Evolutionary conservation across 768 basidiomycete species (phyloP), one percentile per base, ranked within the genome.

Genomic region (Trametes coccinea): DNA sequence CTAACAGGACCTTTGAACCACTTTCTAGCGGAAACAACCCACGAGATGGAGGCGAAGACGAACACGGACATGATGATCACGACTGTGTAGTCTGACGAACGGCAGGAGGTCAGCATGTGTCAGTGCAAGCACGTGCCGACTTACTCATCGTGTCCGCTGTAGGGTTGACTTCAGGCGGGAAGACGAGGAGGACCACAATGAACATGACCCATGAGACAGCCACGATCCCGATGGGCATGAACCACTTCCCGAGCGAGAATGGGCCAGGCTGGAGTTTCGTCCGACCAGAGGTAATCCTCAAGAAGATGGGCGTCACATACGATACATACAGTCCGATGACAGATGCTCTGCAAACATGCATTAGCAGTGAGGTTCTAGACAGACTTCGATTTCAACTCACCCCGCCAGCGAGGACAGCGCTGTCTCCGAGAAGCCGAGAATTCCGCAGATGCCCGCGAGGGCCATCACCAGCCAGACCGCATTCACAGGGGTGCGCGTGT

Each of bases 381-480:
- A 4, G n/a, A 3, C 5, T 47, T 22, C 17, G n/a, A 3, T 1
- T 22, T 22, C 22, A 22, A 74, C 78, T 30, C 62, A 89, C 88
- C 87, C 87, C 2, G 88, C 88, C 27, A 88, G 80, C 29, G 88
- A 89, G 10, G 82, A 76, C 45, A 89, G 70, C 5, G 87, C 88
- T 1, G 88, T 78, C 43, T 69, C 68, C 4, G 86, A 88, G 72
- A 90, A 90, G 0, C 88, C 87, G 7, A 90, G 72, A 3, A 88
- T 72, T 9, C 88, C 88, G 45, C 84, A 85, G 31, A 90, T 63
- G 3, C 76, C 84, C 7, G 88, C 71, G 44, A 74, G 69, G 37
- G 72, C 71, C 75, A 89, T 86, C 29, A 89, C 88, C 47, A 90
- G 77, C 89, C 88, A 90, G 5, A 88, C 89, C 2, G 88, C 88